Conservation (phyloP, 2,329 filamentous ascomycete species). For the Neofusicoccum sp. region DNA sequence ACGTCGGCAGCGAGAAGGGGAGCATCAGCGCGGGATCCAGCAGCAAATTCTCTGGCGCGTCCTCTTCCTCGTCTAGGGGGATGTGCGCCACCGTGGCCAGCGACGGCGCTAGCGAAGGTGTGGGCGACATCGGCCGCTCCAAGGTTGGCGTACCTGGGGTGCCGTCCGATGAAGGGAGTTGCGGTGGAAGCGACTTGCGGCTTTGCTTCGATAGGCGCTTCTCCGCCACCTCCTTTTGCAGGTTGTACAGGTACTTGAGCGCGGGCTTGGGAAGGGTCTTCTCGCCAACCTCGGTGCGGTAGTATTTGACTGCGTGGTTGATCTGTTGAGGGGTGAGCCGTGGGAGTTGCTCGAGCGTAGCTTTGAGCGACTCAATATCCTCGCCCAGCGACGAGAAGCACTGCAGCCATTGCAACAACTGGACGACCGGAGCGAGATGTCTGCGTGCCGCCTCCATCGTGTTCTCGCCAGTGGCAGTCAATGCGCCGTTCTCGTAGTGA, state of each 20-base stretch:
- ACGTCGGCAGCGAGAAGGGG: slow-evolving; percentile 92
- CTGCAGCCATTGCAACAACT: slow-evolving; percentile 95
- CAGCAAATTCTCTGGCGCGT: slow-evolving; percentile 73
- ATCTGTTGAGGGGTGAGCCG: slow-evolving; percentile 84
- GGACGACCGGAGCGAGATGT: slow-evolving; percentile 87
- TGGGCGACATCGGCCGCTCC: slow-evolving; percentile 13
- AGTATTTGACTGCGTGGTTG: slow-evolving; percentile 88
- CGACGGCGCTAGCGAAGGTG: slow-evolving; percentile 3
- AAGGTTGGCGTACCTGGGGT: background rate
- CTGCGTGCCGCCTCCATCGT: slow-evolving; percentile 81
- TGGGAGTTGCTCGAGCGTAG: slow-evolving; percentile 86
- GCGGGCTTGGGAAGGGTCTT: slow-evolving; percentile 87
- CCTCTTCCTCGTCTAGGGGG: slow-evolving; percentile 61
- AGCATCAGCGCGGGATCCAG: slow-evolving; percentile 90
- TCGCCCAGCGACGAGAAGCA: slow-evolving; percentile 95
- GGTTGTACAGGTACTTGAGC: slow-evolving; percentile 78
- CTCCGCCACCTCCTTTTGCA: slow-evolving; percentile 72
- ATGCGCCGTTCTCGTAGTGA: slow-evolving; percentile 92
- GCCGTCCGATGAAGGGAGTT: slow-evolving; percentile 9
- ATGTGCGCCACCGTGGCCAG: slow-evolving; percentile 23
- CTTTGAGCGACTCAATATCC: slow-evolving; percentile 84
- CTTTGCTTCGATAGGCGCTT: slow-evolving; percentile 22
- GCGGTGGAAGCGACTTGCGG: slow-evolving; percentile 18
- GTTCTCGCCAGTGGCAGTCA: slow-evolving; percentile 79
- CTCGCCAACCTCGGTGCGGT: slow-evolving; percentile 92